Base-by-base conservation (phyloP, 2,329 filamentous ascomycete genomes). In the Lecanicillium sp. region DNA sequence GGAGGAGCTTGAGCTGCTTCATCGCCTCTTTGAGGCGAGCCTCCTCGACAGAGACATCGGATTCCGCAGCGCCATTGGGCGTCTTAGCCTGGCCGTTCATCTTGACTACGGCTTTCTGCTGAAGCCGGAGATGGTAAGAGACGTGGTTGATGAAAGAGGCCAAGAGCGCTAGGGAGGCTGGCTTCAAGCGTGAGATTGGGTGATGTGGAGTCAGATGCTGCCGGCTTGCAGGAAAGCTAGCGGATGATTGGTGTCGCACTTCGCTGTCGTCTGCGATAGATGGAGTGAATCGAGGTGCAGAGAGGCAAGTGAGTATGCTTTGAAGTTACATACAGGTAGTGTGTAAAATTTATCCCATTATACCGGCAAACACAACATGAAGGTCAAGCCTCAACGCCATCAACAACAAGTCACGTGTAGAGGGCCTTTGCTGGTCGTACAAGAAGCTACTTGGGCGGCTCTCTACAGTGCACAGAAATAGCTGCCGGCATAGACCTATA, bases 1-100 rank as follows among this genome's bases (percentile, higher is more conserved):
- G 75, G n/a, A 79, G 62, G 39, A 75, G 64, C 55, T 77, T 75
- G 44, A 81, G 66, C 27, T 71, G 67, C 55, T 73, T 64, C 55
- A 80, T 66, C 20, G 70, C 71, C 50, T 70, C 65, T 51, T 74
- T 68, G 6, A 80, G 65, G 50, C 70, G 70, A 47, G 70, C 66
- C 59, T 80, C 75, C 40, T 77, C 54, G 26, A 50, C 55, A 10
- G 38, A 30, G 19, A 37, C 7, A 12, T 41, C 45, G 15, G 29
- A 11, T 12, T 19, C 29, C 44, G 51, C 51, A 29, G 50, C 51
- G 46, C 53, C 54, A 44, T 58, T 55, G 27, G 55, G 48, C 21
- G 53, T 47, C 36, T 36, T 42, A 33, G 44, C 54, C 38, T 52
- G 56, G 50, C 41, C 61, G 51, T 44, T 54, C 49, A 51, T 51